Conservation (phyloP, 2,329 filamentous ascomycete genomes). For the Venturia effusa region DNA sequence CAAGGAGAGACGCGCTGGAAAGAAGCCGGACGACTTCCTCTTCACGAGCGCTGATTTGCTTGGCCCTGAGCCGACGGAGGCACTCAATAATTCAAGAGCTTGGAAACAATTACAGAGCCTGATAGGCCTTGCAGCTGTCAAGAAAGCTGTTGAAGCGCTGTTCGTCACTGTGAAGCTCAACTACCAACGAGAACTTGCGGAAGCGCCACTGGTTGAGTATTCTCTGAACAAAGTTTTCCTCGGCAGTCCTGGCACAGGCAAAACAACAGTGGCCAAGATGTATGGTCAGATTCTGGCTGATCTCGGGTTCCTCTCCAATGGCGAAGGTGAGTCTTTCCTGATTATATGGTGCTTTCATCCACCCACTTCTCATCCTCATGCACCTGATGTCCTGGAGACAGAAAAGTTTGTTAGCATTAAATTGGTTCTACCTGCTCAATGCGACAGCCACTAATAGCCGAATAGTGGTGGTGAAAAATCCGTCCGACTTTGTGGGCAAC, state of each 20-base stretch:
- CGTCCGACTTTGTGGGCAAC: constrained; percentile 59
- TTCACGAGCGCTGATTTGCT: constrained; percentile 60
- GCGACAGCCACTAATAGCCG: constrained; percentile 10
- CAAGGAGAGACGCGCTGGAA: constrained; percentile 32
- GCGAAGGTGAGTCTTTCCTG: constrained; percentile 43
- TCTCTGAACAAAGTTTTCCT: constrained; percentile 60
- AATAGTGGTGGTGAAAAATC: constrained; percentile 58
- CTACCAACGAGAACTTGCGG: constrained; percentile 53
- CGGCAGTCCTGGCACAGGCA: constrained; percentile 64
- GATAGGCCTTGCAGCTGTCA: constrained; percentile 51
- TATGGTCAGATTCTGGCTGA: constrained; percentile 60
- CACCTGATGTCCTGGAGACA: too few relatives aligned
- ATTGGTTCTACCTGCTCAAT: too few relatives aligned
- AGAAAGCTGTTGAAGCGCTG: constrained; percentile 46
- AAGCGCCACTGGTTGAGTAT: constrained; percentile 48
- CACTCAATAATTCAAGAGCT: constrained; percentile 40
- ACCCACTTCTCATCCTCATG: too few relatives aligned
- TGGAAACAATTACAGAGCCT: constrained; percentile 49
- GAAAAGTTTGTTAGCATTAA: too few relatives aligned
- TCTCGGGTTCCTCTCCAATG: constrained; percentile 55
- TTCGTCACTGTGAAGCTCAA: constrained; percentile 53
- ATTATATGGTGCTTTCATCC: neutral
- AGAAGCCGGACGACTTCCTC: constrained; percentile 43
- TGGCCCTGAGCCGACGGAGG: constrained; percentile 52
- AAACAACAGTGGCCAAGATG: constrained; percentile 63